phyloP scores from a whole-genome alignment of 179 eudicot species.

The Carnegiea gigantea region DNA sequence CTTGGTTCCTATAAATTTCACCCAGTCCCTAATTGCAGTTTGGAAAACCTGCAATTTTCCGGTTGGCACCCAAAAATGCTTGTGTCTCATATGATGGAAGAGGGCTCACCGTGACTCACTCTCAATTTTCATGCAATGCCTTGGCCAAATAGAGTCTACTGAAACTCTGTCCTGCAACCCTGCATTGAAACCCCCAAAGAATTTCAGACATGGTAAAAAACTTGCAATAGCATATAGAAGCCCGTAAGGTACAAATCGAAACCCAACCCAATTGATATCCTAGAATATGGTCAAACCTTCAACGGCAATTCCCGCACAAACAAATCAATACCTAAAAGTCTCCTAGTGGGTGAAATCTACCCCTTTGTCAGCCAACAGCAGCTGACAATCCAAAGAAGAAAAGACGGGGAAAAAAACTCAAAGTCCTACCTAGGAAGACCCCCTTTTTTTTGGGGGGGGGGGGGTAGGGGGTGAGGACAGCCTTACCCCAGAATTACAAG shows the following conservation, averaged over 20 bases:
- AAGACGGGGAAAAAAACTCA: too few species aligned
- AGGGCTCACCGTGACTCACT: constrained; percentile 19
- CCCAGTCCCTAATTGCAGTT: constrained; percentile 11
- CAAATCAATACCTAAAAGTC: too few species aligned
- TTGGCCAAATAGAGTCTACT: constrained; percentile 71
- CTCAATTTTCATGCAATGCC: constrained; percentile 68
- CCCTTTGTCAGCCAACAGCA: too few species aligned
- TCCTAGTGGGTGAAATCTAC: too few species aligned
- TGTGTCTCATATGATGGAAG: neutral
- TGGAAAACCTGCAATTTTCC: neutral
- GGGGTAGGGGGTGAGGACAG: neutral
- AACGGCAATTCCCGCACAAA: too few species aligned
- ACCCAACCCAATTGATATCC: too few species aligned
- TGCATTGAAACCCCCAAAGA: constrained; percentile 34
- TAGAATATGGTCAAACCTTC: too few species aligned
- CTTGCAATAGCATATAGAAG: neutral
- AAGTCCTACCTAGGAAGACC: too few species aligned
- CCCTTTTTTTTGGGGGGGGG: too few species aligned
- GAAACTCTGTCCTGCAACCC: constrained; percentile 95
- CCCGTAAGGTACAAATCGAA: too few species aligned
- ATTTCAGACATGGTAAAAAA: neutral
- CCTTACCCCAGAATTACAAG: neutral
- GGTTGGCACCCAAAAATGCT: neutral
- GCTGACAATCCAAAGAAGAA: too few species aligned
- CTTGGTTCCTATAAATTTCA: constrained; percentile 8